Percentiles rank a stretch among this genome's conserved stretches.
Conservation (phyloP, 2,329 filamentous ascomycete species). For the Fusarium napiforme region DNA sequence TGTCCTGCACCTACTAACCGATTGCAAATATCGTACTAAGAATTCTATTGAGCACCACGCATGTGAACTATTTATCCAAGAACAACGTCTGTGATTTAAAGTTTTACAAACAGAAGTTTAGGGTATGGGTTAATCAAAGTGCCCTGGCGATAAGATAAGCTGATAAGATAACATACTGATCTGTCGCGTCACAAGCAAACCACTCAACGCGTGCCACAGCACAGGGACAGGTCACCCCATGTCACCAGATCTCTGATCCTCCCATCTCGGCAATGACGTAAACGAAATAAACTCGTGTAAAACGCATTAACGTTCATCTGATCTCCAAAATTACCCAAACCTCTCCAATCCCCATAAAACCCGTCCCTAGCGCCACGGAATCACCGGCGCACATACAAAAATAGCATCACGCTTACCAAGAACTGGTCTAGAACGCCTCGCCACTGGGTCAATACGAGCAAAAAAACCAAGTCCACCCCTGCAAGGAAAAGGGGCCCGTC, state of each 20-base stretch:
- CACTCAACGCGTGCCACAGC: not conserved
- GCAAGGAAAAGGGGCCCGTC: conserved; percentile 5
- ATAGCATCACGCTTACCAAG: conserved; percentile 14
- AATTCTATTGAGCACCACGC: rapidly evolving
- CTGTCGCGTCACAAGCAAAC: too few species aligned
- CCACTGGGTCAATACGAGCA: conserved; percentile 16
- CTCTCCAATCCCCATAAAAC: not conserved
- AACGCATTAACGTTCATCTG: conserved; percentile 3
- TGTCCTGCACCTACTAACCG: too few species aligned
- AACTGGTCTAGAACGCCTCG: conserved; percentile 17
- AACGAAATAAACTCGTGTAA: not conserved
- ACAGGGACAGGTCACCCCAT: not conserved
- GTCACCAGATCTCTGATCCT: not conserved
- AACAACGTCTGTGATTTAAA: rapidly evolving
- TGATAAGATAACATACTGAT: not conserved
- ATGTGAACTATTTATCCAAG: rapidly evolving
- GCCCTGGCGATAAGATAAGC: not conserved
- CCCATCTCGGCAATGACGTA: not conserved
- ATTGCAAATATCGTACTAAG: too few species aligned
- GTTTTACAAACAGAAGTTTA: not conserved
- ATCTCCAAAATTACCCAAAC: not conserved
- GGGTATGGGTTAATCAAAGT: not conserved
- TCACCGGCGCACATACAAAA: not conserved
- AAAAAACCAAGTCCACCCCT: not conserved
- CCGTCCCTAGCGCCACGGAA: not conserved